Base-by-base conservation (phyloP, 2,329 filamentous ascomycete species). In the Teratosphaeria epicoccoides region DNA sequence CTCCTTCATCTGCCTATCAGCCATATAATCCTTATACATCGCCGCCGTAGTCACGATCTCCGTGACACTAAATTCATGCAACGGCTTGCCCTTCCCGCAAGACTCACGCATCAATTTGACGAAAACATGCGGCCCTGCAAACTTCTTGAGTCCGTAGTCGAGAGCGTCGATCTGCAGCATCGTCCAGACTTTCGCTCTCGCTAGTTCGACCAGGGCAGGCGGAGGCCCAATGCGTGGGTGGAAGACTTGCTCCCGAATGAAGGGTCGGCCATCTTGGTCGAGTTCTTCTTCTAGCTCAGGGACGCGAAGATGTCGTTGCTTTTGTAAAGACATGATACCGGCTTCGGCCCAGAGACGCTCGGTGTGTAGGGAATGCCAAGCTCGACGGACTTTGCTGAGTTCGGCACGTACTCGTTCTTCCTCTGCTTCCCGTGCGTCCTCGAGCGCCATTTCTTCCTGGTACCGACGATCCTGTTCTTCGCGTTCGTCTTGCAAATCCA, bases 241-340 rank as follows among this genome's bases (percentile, higher is more conserved):
- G 54, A 75, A 71, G 4, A 69, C 51, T 1, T 67, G 57, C 1
- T 70, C 43, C 4, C 72, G 69, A 47, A 70, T 66, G 47, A 74
- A 72, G 0, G 50, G 50, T 0, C 63, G 25, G 5, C 72, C 73
- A 49, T 73, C 69, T 0, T 67, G 64, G 47, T 74, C 72, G 23
- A 57, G 53, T 24, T 67, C 63, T 7, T 47, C 46, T 17, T 52
- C 44, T 6, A 46, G 47, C 10, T 55, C 46, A 2, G 55, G 56
- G 4, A 55, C 49, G 1, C 49, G 51, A 7, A 66, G 57, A 22
- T 63, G 62, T 1, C 53, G 44, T 26, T 49, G 50, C 46, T 63
- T 64, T 24, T 47, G 46, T 10, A 14, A 2, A 1, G 51, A 14
- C 14, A 52, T 43, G 23, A 59, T 46, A 25, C 52, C 46, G 26